phyloP scores from a whole-genome alignment of 176 grass and related monocot species.

The Carex scoparia region DNA sequence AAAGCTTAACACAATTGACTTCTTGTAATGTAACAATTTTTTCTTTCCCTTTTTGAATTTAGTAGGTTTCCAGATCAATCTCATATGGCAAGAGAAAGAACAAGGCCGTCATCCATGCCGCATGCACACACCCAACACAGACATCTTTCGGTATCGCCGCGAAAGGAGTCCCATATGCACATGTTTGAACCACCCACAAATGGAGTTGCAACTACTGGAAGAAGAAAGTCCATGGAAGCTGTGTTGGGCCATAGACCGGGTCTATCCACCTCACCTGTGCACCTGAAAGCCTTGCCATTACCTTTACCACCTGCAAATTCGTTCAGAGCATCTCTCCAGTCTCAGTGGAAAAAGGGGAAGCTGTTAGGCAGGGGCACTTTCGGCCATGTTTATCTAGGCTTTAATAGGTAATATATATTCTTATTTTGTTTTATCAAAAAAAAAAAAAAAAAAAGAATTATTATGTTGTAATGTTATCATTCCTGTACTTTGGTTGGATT shows the following conservation, averaged over 20 bases:
- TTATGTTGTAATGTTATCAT: background rate
- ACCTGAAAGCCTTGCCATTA: constrained; percentile 53
- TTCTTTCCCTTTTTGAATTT: constrained; percentile 25
- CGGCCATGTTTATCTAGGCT: constrained; percentile 75
- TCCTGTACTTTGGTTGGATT: background rate
- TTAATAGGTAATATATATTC: constrained; percentile 51
- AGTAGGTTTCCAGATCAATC: constrained; percentile 42
- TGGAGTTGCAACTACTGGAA: constrained; percentile 36
- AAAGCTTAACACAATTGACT: background rate
- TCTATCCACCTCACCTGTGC: constrained; percentile 41
- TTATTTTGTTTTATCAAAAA: background rate
- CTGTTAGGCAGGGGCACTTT: constrained; percentile 71
- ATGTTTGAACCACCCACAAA: constrained; percentile 36
- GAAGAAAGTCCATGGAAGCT: constrained; percentile 48
- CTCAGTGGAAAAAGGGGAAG: constrained; percentile 70
- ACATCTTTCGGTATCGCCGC: constrained; percentile 31
- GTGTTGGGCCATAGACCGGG: constrained; percentile 47
- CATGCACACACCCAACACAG: constrained; percentile 42
- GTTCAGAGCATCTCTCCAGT: constrained; percentile 37
- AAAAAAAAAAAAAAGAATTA: too few species aligned
- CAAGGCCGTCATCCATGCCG: constrained; percentile 18
- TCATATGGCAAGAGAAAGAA: constrained; percentile 42
- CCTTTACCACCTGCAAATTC: constrained; percentile 37
- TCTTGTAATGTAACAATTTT: constrained; percentile 13
- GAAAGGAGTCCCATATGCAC: constrained; percentile 41